Conservation (phyloP, 1,139 yeast genomes). For the Saccharomyces hybrid region DNA sequence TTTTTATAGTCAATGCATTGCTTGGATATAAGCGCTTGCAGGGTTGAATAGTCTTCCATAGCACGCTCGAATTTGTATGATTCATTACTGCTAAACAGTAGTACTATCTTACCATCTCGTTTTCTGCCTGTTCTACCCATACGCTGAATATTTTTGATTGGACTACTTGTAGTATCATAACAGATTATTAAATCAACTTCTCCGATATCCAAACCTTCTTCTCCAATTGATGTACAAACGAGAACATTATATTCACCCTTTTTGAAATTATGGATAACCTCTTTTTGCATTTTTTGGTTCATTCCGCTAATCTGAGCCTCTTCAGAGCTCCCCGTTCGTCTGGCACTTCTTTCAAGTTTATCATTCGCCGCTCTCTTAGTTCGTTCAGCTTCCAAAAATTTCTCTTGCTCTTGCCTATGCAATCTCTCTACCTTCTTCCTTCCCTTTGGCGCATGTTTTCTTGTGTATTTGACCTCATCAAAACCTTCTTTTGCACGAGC, state of each 20-base stretch:
- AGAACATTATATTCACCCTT: slow-evolving; percentile 64
- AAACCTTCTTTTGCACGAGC: slow-evolving; percentile 52
- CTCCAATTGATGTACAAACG: slow-evolving; percentile 96
- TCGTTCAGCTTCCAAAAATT: slow-evolving; percentile 22
- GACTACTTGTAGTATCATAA: slow-evolving; percentile 87
- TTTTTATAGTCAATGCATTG: slow-evolving; percentile 38
- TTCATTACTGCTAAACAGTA: slow-evolving; percentile 74
- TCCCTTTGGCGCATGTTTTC: slow-evolving; percentile 37
- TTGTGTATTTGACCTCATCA: slow-evolving; percentile 44
- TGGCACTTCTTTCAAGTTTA: slow-evolving; percentile 29
- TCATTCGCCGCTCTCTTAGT: slow-evolving; percentile 26
- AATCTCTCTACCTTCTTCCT: slow-evolving; percentile 34
- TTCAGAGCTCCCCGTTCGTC: slow-evolving; percentile 38
- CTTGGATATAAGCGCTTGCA: slow-evolving; percentile 48
- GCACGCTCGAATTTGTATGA: slow-evolving; percentile 74
- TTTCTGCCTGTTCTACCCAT: slow-evolving; percentile 99
- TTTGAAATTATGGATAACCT: slow-evolving; percentile 65
- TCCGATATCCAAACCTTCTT: slow-evolving; percentile 96
- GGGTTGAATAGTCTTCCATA: slow-evolving; percentile 71
- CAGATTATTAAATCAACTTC: slow-evolving; percentile 92
- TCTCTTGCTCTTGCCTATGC: slow-evolving; percentile 30
- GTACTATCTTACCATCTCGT: slow-evolving; percentile 75
- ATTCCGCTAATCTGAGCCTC: slow-evolving; percentile 43
- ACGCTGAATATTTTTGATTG: slow-evolving; percentile 86
- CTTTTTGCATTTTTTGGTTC: slow-evolving; percentile 67